Conservation (phyloP, 2,329 filamentous ascomycete genomes). For the Paecilomyces dactylethromorphus region DNA sequence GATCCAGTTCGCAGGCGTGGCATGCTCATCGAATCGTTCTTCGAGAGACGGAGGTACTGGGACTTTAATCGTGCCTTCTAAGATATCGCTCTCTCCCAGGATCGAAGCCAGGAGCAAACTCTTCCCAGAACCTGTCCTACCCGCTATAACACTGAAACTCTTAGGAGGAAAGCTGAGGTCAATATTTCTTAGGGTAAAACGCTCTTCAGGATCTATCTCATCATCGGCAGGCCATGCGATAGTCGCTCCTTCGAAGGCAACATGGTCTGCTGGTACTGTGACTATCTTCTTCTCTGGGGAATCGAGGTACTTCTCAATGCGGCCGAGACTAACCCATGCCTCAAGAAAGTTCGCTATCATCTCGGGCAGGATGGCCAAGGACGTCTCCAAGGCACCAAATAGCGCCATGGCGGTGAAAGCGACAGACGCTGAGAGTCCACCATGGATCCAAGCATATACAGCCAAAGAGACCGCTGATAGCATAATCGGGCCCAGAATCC, state of each 20-base stretch:
- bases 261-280: conserved; percentile 50
- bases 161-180: conserved; percentile 60
- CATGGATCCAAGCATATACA: conserved; percentile 59
- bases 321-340: conserved; percentile 63
- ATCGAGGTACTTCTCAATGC: conserved; percentile 65
- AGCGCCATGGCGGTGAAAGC: conserved; percentile 74
- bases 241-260: conserved; percentile 61
- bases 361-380: conserved; percentile 65
- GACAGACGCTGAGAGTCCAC: conserved; percentile 60
- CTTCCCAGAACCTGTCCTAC: conserved; percentile 72
- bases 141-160: conserved; percentile 67
- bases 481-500: conserved; percentile 67
- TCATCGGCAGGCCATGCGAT: conserved; percentile 69
- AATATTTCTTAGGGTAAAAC: conserved; percentile 60
- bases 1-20: conserved; percentile 59
- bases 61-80: conserved; percentile 54
- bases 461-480: conserved; percentile 66
- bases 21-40: conserved; percentile 57
- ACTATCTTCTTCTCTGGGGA: conserved; percentile 57
- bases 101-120: conserved; percentile 67
- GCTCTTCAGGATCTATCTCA: conserved; percentile 48
- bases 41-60: conserved; percentile 42
- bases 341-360: conserved; percentile 65
- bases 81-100: conserved; percentile 66
- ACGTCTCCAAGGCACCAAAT: conserved; percentile 66